Evolutionary conservation across 2,329 filamentous ascomycete genomes (phyloP).

Genomic region (Claviceps monticola): DNA sequence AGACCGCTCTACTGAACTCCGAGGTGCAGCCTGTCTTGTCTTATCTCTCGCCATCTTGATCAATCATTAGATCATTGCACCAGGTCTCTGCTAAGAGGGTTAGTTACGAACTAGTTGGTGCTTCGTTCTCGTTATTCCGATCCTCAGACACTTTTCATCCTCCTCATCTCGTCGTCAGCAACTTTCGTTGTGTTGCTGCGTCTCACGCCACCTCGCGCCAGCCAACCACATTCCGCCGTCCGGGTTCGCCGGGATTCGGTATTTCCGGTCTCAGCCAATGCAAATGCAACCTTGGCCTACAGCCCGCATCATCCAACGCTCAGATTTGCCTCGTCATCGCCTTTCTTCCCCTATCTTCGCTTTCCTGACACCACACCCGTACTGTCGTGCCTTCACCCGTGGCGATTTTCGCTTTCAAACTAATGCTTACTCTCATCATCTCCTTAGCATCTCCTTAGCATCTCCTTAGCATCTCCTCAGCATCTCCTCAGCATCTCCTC

Average conservation of each 20-base stretch:
- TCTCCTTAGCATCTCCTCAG: not conserved
- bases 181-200: not conserved
- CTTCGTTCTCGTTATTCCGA: not conserved
- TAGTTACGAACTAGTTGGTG: too few relatives aligned
- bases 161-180: not conserved
- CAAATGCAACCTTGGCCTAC: not conserved
- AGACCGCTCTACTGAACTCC: not conserved
- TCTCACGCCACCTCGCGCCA: not conserved
- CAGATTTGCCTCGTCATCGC: not conserved
- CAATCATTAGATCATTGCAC: not conserved
- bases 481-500: too few relatives aligned
- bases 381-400: not conserved
- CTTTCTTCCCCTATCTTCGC: not conserved
- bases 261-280: conserved; percentile 4
- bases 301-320: not conserved
- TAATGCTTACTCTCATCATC: not conserved
- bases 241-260: conserved; percentile 4
- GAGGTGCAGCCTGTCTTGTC: not conserved
- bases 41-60: conserved; percentile 1
- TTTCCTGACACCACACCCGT: not conserved
- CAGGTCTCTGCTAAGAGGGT: not conserved
- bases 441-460: too few relatives aligned
- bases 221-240: conserved; percentile 5
- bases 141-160: not conserved
- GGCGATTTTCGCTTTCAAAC: not conserved